Evolutionary conservation across 306 rosid genomes (phyloP).

Genomic region (Dryas octopetala): DNA sequence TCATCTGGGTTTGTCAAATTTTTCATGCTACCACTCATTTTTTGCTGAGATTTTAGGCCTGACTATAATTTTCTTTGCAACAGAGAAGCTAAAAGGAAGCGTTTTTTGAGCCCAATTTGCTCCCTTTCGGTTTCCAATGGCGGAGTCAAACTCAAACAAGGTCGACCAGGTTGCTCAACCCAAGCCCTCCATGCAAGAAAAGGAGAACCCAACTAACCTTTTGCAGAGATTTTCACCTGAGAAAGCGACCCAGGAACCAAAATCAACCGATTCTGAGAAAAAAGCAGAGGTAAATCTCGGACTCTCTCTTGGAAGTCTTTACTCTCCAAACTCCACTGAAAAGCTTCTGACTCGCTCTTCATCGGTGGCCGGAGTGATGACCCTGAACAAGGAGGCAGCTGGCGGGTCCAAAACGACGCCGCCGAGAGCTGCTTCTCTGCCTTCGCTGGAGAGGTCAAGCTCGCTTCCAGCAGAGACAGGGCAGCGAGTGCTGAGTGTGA

Average conservation of each 20-base stretch:
- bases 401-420: neutral
- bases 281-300: slow-evolving; percentile 39
- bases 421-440: slow-evolving; percentile 9
- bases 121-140: neutral
- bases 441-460: slow-evolving; percentile 34
- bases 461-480: slow-evolving; percentile 32
- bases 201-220: too few species aligned
- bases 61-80: neutral
- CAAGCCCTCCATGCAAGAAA: neutral
- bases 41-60: neutral
- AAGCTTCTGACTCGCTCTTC: slow-evolving; percentile 27
- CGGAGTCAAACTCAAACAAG: neutral
- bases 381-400: too few species aligned
- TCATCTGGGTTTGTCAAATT: slow-evolving; percentile 4
- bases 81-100: neutral
- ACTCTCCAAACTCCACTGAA: slow-evolving; percentile 7
- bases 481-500: slow-evolving; percentile 16
- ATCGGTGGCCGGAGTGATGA: slow-evolving; percentile 22
- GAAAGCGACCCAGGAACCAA: too few species aligned
- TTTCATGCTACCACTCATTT: neutral
- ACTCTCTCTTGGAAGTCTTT: slow-evolving; percentile 39
- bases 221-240: too few species aligned
- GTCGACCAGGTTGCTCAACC: neutral
- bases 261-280: slow-evolving; percentile 5
- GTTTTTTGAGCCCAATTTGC: neutral